Evolutionary conservation across 2,329 filamentous ascomycete genomes (phyloP).

Genomic region (Fusarium sp.): DNA sequence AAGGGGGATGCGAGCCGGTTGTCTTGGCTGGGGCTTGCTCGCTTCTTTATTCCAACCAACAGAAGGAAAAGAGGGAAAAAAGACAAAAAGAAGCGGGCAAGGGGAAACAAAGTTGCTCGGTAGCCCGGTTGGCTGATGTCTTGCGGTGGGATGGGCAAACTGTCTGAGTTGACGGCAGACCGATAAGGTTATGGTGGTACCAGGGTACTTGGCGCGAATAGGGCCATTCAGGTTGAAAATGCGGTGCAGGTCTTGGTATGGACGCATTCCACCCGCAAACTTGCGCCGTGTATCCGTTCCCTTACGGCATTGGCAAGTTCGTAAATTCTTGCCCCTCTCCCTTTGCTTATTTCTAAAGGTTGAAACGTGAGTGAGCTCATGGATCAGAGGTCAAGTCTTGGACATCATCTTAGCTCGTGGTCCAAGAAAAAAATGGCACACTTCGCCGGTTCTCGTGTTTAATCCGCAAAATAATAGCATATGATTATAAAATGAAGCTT

Average conservation of each 20-base stretch:
- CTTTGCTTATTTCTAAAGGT: background rate
- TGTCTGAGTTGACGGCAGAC: slow-evolving; percentile 3
- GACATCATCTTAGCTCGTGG: too few species aligned
- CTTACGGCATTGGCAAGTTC: background rate
- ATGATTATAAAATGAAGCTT: too few species aligned
- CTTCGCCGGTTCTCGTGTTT: too few species aligned
- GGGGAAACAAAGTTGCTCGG: slow-evolving; percentile 14
- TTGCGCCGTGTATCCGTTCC: background rate
- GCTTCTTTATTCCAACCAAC: slow-evolving; percentile 31
- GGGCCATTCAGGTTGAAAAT: background rate
- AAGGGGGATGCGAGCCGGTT: slow-evolving; percentile 10
- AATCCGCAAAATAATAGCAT: too few species aligned
- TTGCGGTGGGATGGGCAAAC: slow-evolving; percentile 16
- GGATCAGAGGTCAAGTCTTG: background rate
- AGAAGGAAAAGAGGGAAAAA: background rate
- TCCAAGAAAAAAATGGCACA: too few species aligned
- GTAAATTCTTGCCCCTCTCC: background rate
- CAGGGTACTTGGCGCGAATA: slow-evolving; percentile 4
- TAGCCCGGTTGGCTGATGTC: slow-evolving; percentile 21
- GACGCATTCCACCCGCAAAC: slow-evolving; percentile 3
- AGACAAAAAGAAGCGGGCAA: slow-evolving; percentile 4
- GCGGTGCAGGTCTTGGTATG: background rate
- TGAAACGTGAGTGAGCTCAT: background rate
- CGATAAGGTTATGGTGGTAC: slow-evolving; percentile 35
- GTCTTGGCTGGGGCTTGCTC: slow-evolving; percentile 25